Evolutionary conservation across 208 protist species (phyloP).

Genomic region (Crithidia mellificae): DNA sequence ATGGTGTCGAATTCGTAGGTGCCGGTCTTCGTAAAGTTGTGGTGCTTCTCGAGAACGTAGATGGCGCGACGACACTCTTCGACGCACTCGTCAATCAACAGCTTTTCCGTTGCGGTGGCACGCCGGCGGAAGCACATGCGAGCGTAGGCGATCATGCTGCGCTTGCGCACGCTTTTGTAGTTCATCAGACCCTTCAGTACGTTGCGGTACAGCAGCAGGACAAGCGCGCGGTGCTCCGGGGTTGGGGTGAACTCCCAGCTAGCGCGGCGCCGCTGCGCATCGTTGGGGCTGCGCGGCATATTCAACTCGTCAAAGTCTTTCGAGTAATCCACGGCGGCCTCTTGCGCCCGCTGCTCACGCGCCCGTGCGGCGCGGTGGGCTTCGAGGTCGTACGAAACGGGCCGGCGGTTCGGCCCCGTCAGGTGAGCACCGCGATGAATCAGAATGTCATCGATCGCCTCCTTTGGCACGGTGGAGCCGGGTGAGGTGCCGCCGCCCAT

Average conservation of each 20-base stretch:
- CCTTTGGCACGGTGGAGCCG: slow-evolving; percentile 34
- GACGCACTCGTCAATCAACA: slow-evolving; percentile 89
- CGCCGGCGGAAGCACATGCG: slow-evolving; percentile 77
- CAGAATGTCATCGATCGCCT: slow-evolving; percentile 50
- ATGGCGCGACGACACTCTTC: slow-evolving; percentile 83
- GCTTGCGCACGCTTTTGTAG: slow-evolving; percentile 75
- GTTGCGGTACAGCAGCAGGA: slow-evolving; percentile 81
- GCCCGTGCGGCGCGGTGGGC: slow-evolving; percentile 35
- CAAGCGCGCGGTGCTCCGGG: slow-evolving; percentile 74
- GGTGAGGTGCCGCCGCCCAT: slow-evolving; percentile 22
- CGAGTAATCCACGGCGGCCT: slow-evolving; percentile 24
- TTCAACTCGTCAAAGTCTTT: slow-evolving; percentile 47
- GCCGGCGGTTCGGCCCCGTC: slow-evolving; percentile 33
- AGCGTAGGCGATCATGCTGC: slow-evolving; percentile 85
- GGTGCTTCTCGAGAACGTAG: slow-evolving; percentile 84
- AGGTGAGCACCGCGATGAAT: slow-evolving; percentile 35
- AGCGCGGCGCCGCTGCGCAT: slow-evolving; percentile 35
- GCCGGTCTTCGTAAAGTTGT: slow-evolving; percentile 74
- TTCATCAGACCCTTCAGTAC: slow-evolving; percentile 80
- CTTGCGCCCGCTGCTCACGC: slow-evolving; percentile 20
- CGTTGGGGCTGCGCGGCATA: slow-evolving; percentile 55
- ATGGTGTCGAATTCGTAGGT: slow-evolving; percentile 87
- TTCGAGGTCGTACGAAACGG: slow-evolving; percentile 58
- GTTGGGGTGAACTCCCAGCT: slow-evolving; percentile 74
- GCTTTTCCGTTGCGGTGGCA: slow-evolving; percentile 77